These are phyloP conservation scores for Sarocladium strictum DNA, from an alignment of 2,329 filamentous ascomycete species.

Conservation along the genomic window DNA sequence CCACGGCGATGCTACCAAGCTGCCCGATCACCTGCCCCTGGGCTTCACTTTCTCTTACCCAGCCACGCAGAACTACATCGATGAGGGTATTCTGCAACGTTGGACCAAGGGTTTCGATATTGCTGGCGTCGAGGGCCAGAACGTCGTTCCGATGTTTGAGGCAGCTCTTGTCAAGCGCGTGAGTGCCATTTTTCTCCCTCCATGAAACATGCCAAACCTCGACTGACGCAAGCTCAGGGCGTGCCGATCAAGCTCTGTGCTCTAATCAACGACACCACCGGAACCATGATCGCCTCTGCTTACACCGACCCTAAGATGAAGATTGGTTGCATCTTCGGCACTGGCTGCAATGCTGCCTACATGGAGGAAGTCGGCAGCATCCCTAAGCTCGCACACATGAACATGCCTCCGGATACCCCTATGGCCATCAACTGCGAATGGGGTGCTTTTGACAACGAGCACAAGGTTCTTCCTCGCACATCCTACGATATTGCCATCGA, in stretches of 20 bases:
- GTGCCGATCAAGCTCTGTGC: constrained; percentile 91
- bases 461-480: constrained; percentile 78
- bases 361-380: constrained; percentile 91
- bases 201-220: no score
- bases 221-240: constrained; percentile 43
- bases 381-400: constrained; percentile 88
- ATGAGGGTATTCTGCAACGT: constrained; percentile 84
- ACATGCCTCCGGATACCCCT: constrained; percentile 73
- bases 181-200: no score
- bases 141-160: constrained; percentile 86
- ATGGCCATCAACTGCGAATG: constrained; percentile 99
- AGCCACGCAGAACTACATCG: constrained; percentile 86
- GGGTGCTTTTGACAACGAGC: constrained; percentile 94
- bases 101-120: constrained; percentile 99
- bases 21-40: constrained; percentile 62
- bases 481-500: constrained; percentile 84
- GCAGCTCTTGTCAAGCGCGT: constrained; percentile 59
- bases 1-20: constrained; percentile 58
- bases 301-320: constrained; percentile 93
- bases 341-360: constrained; percentile 96
- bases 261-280: constrained; percentile 95
- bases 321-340: constrained; percentile 97
- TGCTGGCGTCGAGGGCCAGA: constrained; percentile 79
- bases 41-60: constrained; percentile 98
- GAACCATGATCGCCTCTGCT: constrained; percentile 90